Conservation (phyloP, 257 asterid genomes). For the Solanum acaule region DNA sequence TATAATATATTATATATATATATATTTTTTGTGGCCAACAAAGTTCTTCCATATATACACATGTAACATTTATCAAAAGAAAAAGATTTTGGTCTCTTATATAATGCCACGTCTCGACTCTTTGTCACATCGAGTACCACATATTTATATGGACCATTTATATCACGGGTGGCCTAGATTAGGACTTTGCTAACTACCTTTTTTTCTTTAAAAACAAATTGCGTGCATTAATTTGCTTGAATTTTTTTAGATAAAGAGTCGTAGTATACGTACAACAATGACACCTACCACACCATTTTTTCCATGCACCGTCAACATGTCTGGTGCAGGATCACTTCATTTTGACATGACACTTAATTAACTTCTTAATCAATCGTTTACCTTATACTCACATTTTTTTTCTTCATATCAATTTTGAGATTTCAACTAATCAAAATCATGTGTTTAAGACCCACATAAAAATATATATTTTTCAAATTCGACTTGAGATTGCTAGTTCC, state of each 20-base stretch:
- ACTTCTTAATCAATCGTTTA: too few relatives aligned
- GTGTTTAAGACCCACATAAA: background rate
- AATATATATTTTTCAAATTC: too few relatives aligned
- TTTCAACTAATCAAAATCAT: too few relatives aligned
- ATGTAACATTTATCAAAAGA: too few relatives aligned
- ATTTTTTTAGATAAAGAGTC: background rate
- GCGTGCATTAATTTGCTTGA: background rate
- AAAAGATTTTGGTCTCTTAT: background rate
- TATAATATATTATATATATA: too few relatives aligned
- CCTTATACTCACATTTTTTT: too few relatives aligned
- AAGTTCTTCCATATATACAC: too few relatives aligned
- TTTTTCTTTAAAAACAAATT: too few relatives aligned
- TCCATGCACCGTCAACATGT: background rate
- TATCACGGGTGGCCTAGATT: background rate
- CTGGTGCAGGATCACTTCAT: background rate
- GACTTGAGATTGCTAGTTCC: background rate
- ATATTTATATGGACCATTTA: background rate
- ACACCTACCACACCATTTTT: background rate
- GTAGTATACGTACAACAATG: background rate
- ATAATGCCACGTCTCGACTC: background rate
- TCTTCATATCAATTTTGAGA: too few relatives aligned
- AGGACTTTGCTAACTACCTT: background rate
- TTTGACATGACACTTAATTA: too few relatives aligned
- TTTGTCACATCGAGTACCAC: background rate
- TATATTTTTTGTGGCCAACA: background rate